Evolutionary conservation across 139 green algal genomes (phyloP).

Genomic region (Pseudopediastrum boryanum): DNA sequence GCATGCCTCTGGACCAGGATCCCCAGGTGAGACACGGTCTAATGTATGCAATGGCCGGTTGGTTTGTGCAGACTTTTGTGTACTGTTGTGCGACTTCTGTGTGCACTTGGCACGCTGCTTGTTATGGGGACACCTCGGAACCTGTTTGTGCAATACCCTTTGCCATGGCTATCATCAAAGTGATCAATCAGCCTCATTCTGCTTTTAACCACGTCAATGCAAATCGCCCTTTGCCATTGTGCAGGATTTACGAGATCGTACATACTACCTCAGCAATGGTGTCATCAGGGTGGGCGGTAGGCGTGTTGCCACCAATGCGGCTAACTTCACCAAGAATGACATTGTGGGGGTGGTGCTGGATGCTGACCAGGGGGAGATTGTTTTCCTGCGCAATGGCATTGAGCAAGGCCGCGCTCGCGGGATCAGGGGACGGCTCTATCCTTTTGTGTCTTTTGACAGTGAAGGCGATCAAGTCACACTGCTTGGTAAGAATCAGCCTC

Average conservation of each 20-base stretch:
- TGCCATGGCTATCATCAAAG: no score
- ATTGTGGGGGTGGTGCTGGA: constrained; percentile 66
- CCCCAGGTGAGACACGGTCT: constrained; percentile 58
- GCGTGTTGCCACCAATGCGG: constrained; percentile 58
- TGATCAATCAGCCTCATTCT: no score
- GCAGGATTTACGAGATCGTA: constrained; percentile 59
- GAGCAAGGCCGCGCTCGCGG: constrained; percentile 61
- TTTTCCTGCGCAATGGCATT: constrained; percentile 42
- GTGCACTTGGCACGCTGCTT: no score
- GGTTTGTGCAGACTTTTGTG: background rate
- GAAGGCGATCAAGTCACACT: constrained; percentile 62
- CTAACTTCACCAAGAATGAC: constrained; percentile 68
- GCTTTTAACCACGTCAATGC: no score
- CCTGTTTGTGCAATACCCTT: no score
- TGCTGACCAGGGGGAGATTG: constrained; percentile 54
- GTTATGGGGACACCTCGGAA: no score
- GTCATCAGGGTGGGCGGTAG: constrained; percentile 64
- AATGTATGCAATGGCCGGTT: background rate
- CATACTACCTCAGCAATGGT: constrained; percentile 65
- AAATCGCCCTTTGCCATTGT: no score
- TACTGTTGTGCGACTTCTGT: no score
- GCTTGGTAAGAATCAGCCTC: constrained; percentile 57
- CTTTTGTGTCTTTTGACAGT: constrained; percentile 67
- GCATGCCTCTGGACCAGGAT: constrained; percentile 69
- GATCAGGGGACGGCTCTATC: constrained; percentile 64